A percentile compares a stretch with the other conserved stretches of the same genome.
Evolutionary conservation across 441 rosid genomes (phyloP).

Genomic region (Erysimum pusillum): DNA sequence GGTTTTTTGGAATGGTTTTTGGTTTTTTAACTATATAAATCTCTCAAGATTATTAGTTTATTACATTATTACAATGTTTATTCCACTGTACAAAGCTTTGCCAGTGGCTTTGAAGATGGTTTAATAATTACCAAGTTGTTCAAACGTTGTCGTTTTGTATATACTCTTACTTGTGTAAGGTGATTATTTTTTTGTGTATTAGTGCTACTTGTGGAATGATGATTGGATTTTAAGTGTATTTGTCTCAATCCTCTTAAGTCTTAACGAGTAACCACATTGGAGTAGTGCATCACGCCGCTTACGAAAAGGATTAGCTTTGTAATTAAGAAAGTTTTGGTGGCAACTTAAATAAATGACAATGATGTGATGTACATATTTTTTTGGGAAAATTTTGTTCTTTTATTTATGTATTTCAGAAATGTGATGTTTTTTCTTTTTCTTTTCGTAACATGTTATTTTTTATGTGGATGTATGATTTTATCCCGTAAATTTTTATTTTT

Average conservation of each 20-base stretch:
- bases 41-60: slow-evolving; percentile 4
- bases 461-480: too few species aligned
- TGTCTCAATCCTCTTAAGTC: neutral
- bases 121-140: neutral
- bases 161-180: slow-evolving; percentile 6
- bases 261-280: too few species aligned
- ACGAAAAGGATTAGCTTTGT: neutral
- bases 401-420: too few species aligned
- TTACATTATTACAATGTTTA: too few species aligned
- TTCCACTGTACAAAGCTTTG: slow-evolving; percentile 26
- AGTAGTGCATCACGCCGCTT: neutral
- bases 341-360: too few species aligned
- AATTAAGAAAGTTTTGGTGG: too few species aligned
- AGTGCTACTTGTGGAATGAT: neutral
- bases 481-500: too few species aligned
- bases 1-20: neutral
- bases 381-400: too few species aligned
- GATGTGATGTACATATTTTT: too few species aligned
- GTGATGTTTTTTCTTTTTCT: too few species aligned
- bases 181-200: slow-evolving; percentile 1
- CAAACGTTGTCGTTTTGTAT: slow-evolving; percentile 1
- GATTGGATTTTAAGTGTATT: neutral
- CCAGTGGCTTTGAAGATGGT: neutral
- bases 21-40: neutral
- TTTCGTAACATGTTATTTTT: too few species aligned